Evolutionary conservation across 176 grass and related monocot species (phyloP).

Genomic region (Oryza punctata): DNA sequence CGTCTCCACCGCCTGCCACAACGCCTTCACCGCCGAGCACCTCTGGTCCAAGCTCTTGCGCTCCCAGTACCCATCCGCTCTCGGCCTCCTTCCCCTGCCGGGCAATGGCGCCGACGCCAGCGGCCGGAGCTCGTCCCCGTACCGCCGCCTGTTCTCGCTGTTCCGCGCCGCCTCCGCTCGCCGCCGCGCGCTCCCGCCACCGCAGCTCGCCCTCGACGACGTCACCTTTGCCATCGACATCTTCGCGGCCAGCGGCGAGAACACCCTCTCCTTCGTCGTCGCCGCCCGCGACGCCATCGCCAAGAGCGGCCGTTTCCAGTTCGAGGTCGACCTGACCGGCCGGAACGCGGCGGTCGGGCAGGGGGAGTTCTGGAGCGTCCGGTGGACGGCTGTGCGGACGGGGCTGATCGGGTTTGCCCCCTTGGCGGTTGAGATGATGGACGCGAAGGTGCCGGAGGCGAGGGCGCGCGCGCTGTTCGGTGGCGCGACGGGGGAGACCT

Average conservation of each 20-base stretch:
- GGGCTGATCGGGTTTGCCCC: not conserved
- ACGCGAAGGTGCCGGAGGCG: constrained; percentile 44
- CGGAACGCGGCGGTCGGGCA: constrained; percentile 21
- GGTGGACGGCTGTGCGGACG: constrained; percentile 63
- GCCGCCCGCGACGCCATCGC: constrained; percentile 1
- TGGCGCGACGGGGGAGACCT: constrained; percentile 34
- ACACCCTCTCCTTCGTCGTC: constrained; percentile 44
- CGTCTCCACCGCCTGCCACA: constrained; percentile 67
- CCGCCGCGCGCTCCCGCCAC: constrained; percentile 16
- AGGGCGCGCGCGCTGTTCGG: constrained; percentile 12
- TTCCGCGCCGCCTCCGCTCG: constrained; percentile 45
- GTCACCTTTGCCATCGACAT: constrained; percentile 66
- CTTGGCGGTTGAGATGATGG: constrained; percentile 60
- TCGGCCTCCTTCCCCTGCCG: constrained; percentile 13
- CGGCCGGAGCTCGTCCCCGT: not conserved
- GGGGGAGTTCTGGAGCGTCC: constrained; percentile 38
- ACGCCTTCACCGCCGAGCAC: constrained; percentile 59
- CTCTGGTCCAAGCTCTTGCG: constrained; percentile 66
- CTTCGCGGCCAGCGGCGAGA: constrained; percentile 24
- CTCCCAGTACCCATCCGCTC: constrained; percentile 57
- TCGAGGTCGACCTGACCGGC: constrained; percentile 42
- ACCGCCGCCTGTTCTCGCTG: constrained; percentile 56
- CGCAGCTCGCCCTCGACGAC: constrained; percentile 51
- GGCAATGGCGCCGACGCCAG: no score
- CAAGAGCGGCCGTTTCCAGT: constrained; percentile 52